Evolutionary conservation across 352 stramenopile species (phyloP).

Genomic region (Thraustotheca clavata): DNA sequence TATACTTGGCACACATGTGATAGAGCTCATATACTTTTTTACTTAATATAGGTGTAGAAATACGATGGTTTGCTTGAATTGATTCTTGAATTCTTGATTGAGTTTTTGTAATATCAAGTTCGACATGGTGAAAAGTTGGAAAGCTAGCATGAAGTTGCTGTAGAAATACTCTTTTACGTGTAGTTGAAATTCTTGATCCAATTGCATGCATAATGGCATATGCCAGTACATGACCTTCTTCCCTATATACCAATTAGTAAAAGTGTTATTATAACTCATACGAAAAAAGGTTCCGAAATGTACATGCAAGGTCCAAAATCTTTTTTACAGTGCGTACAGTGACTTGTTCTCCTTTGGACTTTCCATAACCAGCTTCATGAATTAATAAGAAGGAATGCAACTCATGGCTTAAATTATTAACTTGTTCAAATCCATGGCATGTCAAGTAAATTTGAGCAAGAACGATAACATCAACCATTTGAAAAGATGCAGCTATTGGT

Average conservation of each 20-base stretch:
- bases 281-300: not conserved
- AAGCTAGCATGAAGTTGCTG: not conserved
- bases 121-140: not conserved
- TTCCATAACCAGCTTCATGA: not conserved
- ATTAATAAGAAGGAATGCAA: conserved; percentile 15
- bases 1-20: conserved; percentile 30
- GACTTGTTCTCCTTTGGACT: not conserved
- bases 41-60: conserved; percentile 30
- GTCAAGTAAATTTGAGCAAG: conserved; percentile 5
- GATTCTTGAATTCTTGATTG: conserved; percentile 27
- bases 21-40: conserved; percentile 57
- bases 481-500: conserved; percentile 1
- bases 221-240: conserved; percentile 11
- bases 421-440: not conserved
- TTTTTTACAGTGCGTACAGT: conserved; percentile 11
- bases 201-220: conserved; percentile 5
- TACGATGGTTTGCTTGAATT: conserved; percentile 25
- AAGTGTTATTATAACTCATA: not conserved
- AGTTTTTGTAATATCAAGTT: conserved; percentile 25
- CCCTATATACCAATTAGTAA: not conserved
- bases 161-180: not conserved
- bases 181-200: conserved; percentile 1
- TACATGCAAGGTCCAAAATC: not conserved
- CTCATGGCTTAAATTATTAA: not conserved
- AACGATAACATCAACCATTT: not conserved